A percentile compares a stretch with the other conserved stretches of the same genome.
These are phyloP conservation scores for Penicillium paneum DNA, from an alignment of 2,329 filamentous ascomycete genomes.

Conservation along the genomic window DNA sequence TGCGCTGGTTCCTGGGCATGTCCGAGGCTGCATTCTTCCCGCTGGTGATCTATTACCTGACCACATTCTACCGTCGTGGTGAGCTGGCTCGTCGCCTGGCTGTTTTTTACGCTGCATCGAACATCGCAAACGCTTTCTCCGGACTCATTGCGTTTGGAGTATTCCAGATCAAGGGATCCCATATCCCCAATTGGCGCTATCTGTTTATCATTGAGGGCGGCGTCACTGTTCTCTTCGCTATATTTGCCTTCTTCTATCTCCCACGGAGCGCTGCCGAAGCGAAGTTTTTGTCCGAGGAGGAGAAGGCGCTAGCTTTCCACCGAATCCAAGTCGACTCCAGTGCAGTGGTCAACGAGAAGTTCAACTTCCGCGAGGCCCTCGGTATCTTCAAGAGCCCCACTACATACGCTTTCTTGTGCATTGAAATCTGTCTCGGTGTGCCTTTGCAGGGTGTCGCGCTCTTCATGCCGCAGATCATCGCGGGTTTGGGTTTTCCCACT, in stretches of 20 bases:
- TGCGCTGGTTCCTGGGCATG: slow-evolving; percentile 69
- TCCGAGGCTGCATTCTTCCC: slow-evolving; percentile 68
- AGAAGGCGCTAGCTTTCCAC: slow-evolving; percentile 66
- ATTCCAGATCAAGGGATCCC: slow-evolving; percentile 55
- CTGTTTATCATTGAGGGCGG: slow-evolving; percentile 58
- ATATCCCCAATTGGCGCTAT: slow-evolving; percentile 52
- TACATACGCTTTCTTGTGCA: slow-evolving; percentile 53
- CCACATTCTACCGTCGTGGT: slow-evolving; percentile 66
- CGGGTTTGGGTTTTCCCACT: slow-evolving; percentile 51
- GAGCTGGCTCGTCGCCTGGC: slow-evolving; percentile 69
- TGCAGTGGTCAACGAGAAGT: slow-evolving; percentile 57
- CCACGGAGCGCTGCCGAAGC: slow-evolving; percentile 63
- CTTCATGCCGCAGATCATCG: slow-evolving; percentile 59
- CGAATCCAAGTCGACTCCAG: slow-evolving; percentile 75
- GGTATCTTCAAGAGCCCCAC: slow-evolving; percentile 54
- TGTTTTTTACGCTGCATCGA: slow-evolving; percentile 72
- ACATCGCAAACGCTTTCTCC: slow-evolving; percentile 67
- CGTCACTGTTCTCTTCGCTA: slow-evolving; percentile 58
- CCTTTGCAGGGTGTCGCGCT: slow-evolving; percentile 56
- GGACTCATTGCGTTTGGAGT: slow-evolving; percentile 59
- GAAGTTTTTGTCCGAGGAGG: slow-evolving; percentile 62
- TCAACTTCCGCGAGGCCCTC: slow-evolving; percentile 52
- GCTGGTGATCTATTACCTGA: slow-evolving; percentile 62
- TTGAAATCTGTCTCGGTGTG: slow-evolving; percentile 59
- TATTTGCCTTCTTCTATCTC: slow-evolving; percentile 67